Evolutionary conservation across 768 basidiomycete species (phyloP).

Genomic region (Leccinum boreale): DNA sequence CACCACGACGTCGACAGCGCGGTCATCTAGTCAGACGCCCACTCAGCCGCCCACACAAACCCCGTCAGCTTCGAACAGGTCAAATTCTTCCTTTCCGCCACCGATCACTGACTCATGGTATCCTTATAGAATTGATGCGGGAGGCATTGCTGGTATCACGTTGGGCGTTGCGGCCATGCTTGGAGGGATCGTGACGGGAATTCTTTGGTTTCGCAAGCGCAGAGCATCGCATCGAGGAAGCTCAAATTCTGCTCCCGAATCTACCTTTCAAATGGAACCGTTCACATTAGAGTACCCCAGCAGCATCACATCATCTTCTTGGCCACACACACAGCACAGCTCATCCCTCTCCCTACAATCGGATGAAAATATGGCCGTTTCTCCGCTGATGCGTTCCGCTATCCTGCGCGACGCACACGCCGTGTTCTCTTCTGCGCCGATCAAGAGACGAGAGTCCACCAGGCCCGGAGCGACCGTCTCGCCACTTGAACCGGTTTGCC

Average conservation of each 20-base stretch:
- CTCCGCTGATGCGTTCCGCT: constrained; percentile 3
- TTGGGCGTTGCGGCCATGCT: no score
- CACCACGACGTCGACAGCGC: no score
- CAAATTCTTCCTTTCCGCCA: no score
- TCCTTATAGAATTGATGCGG: no score
- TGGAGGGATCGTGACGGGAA: background rate
- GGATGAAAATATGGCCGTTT: background rate
- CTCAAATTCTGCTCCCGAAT: background rate
- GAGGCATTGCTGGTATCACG: no score
- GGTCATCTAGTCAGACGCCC: no score
- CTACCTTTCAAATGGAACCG: background rate
- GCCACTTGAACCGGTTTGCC: no score
- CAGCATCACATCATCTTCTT: background rate
- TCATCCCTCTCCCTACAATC: background rate
- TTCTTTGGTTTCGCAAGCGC: constrained; percentile 9
- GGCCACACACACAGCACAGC: background rate
- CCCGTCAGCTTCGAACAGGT: no score
- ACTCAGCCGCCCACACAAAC: no score
- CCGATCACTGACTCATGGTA: no score
- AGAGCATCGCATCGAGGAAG: background rate
- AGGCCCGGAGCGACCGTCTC: background rate
- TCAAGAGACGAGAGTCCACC: background rate
- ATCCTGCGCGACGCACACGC: constrained; percentile 13
- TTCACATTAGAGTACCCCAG: background rate
- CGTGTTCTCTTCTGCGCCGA: background rate